Evolutionary conservation across 768 basidiomycete species (phyloP).

Genomic region (Russula brevipes): DNA sequence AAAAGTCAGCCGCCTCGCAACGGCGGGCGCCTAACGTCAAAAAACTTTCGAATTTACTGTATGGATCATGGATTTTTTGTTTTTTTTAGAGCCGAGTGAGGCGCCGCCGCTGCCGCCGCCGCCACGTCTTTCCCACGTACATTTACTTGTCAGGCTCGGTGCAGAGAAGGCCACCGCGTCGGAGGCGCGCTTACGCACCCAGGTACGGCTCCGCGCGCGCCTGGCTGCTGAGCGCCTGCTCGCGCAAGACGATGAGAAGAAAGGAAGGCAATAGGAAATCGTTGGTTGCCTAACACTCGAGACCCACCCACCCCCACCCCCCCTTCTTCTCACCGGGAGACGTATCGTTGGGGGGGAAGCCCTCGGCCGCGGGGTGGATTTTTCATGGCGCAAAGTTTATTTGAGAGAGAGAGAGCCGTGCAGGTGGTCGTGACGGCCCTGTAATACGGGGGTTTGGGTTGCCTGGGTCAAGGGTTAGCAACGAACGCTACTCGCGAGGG

Average conservation of each 20-base stretch:
- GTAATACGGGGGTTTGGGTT: not conserved
- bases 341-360: not conserved
- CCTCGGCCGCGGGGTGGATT: not conserved
- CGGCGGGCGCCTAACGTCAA: conserved; percentile 7
- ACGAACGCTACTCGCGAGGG: not conserved
- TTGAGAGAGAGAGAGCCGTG: too few species aligned
- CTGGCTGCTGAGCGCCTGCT: conserved; percentile 13
- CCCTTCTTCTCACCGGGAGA: not conserved
- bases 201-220: conserved; percentile 22
- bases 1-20: conserved; percentile 18
- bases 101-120: not conserved
- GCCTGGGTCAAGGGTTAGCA: conserved; percentile 4
- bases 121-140: conserved; percentile 32
- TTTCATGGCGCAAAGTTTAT: not conserved
- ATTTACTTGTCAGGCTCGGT: conserved; percentile 41
- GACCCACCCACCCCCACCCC: not conserved
- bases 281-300: not conserved
- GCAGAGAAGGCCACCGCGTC: conserved; percentile 38
- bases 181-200: conserved; percentile 20
- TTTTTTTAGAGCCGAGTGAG: not conserved
- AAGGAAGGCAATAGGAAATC: not conserved
- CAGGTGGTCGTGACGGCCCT: not conserved
- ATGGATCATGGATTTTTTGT: not conserved
- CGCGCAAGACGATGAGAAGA: not conserved
- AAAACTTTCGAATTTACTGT: too few species aligned